These are phyloP conservation scores for Suillus fuscotomentosus DNA, from an alignment of 768 basidiomycete genomes.

Conservation along the genomic window DNA sequence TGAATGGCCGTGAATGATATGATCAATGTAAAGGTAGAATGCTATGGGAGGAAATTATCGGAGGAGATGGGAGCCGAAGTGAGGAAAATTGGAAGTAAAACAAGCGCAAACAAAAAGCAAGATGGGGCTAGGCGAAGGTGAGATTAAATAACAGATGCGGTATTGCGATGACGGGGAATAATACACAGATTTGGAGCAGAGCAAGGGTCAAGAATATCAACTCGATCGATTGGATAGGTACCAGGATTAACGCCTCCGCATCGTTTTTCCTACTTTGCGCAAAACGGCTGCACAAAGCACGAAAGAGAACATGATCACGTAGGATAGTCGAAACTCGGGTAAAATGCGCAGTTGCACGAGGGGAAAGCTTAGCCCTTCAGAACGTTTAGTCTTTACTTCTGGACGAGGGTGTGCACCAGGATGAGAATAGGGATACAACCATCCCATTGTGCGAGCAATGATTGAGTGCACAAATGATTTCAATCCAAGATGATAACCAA, in stretches of 20 bases:
- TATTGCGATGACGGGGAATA: not conserved
- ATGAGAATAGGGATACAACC: slow-evolving; percentile 23
- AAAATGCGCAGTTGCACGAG: slow-evolving; percentile 8
- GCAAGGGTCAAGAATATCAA: not conserved
- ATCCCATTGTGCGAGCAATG: slow-evolving; percentile 17
- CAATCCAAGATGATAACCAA: slow-evolving; percentile 7
- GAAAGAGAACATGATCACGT: slow-evolving; percentile 26
- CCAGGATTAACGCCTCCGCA: slow-evolving; percentile 17
- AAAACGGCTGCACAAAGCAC: slow-evolving; percentile 25
- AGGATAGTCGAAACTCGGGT: slow-evolving; percentile 17
- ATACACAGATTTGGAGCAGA: not conserved
- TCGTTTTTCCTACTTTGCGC: slow-evolving; percentile 24
- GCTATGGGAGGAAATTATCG: not conserved
- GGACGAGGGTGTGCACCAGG: not conserved
- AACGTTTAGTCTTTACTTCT: not conserved
- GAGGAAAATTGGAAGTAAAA: not conserved
- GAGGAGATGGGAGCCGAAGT: not conserved
- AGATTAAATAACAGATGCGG: not conserved
- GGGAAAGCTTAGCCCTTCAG: slow-evolving; percentile 1
- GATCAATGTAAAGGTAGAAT: not conserved
- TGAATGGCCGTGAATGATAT: not conserved
- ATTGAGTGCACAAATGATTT: slow-evolving; percentile 15
- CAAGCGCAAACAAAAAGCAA: not conserved
- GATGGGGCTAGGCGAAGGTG: not conserved
- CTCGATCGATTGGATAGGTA: not conserved